Evolutionary conservation across 805 yeast species (phyloP).

Genomic region (Metschnikowia peoriensis): DNA sequence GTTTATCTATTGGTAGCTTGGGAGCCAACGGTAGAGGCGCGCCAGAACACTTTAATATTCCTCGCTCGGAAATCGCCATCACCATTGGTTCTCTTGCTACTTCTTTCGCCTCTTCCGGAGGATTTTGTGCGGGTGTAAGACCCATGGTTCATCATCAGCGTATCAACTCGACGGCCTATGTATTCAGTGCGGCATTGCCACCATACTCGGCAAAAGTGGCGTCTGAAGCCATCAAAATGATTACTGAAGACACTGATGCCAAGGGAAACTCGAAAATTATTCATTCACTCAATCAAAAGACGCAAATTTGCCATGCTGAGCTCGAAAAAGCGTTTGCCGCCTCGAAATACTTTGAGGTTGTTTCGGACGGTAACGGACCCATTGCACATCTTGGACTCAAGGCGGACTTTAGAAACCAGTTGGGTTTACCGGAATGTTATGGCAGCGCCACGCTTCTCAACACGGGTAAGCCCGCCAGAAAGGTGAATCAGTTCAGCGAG

Average conservation of each 20-base stretch:
- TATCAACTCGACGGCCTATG: constrained; percentile 84
- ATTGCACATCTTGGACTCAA: constrained; percentile 63
- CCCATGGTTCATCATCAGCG: constrained; percentile 91
- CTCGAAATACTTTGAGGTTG: constrained; percentile 46
- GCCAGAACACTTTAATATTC: constrained; percentile 67
- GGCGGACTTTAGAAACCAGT: constrained; percentile 41
- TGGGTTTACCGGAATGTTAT: constrained; percentile 49
- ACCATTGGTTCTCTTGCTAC: constrained; percentile 85
- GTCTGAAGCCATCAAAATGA: constrained; percentile 50
- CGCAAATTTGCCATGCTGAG: constrained; percentile 35
- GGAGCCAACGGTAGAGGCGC: constrained; percentile 87
- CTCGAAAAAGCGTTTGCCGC: constrained; percentile 38
- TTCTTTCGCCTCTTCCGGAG: constrained; percentile 84
- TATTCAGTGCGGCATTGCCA: constrained; percentile 92
- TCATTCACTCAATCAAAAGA: constrained; percentile 39
- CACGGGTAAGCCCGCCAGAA: constrained; percentile 46
- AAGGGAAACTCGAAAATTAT: constrained; percentile 36
- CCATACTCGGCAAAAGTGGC: constrained; percentile 78
- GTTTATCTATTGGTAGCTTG: constrained; percentile 79
- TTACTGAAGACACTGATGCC: constrained; percentile 34
- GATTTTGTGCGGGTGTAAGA: constrained; percentile 83
- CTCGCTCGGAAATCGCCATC: constrained; percentile 73
- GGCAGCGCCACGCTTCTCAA: constrained; percentile 46
- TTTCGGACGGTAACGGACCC: constrained; percentile 62
- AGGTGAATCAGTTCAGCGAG: constrained; percentile 40